Conservation (phyloP, 805 yeast genomes). For the Lipomyces yamadae region DNA sequence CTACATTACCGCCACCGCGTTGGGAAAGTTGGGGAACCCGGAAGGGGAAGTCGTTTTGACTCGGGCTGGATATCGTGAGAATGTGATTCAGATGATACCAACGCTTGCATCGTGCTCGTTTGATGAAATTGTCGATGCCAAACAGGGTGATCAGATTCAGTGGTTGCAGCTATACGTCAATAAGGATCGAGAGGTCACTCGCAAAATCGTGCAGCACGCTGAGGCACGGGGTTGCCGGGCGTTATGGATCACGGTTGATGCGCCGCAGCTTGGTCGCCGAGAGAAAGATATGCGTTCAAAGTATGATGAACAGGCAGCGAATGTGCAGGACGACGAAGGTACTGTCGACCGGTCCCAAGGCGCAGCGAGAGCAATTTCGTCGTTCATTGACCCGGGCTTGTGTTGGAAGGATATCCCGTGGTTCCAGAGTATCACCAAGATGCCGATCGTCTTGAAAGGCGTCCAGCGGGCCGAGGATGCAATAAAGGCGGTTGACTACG, state of each 20-base stretch:
- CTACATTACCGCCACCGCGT: slow-evolving; percentile 88
- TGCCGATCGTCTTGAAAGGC: slow-evolving; percentile 79
- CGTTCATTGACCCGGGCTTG: slow-evolving; percentile 75
- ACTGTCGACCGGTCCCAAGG: slow-evolving; percentile 73
- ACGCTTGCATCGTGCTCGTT: slow-evolving; percentile 87
- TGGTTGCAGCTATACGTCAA: slow-evolving; percentile 92
- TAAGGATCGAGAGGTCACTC: slow-evolving; percentile 69
- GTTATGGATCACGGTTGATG: slow-evolving; percentile 87
- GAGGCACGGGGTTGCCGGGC: slow-evolving; percentile 78
- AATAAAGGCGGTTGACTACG: slow-evolving; percentile 69
- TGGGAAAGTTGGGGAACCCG: slow-evolving; percentile 88
- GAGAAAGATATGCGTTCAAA: slow-evolving; percentile 83
- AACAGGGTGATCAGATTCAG: slow-evolving; percentile 68
- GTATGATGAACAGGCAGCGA: slow-evolving; percentile 54
- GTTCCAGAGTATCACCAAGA: slow-evolving; percentile 58
- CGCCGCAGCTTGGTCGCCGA: slow-evolving; percentile 88
- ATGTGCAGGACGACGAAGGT: slow-evolving; percentile 49
- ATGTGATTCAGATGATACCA: slow-evolving; percentile 86
- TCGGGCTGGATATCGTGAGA: slow-evolving; percentile 74
- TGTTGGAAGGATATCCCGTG: slow-evolving; percentile 68
- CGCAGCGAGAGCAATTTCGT: slow-evolving; percentile 83
- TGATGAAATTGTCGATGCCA: slow-evolving; percentile 80
- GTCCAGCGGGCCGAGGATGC: slow-evolving; percentile 85
- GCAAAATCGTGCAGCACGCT: slow-evolving; percentile 67
- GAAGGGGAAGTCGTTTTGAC: slow-evolving; percentile 91